These are phyloP conservation scores for Acer negundo DNA, from an alignment of 345 rosid species.

Conservation along the genomic window DNA sequence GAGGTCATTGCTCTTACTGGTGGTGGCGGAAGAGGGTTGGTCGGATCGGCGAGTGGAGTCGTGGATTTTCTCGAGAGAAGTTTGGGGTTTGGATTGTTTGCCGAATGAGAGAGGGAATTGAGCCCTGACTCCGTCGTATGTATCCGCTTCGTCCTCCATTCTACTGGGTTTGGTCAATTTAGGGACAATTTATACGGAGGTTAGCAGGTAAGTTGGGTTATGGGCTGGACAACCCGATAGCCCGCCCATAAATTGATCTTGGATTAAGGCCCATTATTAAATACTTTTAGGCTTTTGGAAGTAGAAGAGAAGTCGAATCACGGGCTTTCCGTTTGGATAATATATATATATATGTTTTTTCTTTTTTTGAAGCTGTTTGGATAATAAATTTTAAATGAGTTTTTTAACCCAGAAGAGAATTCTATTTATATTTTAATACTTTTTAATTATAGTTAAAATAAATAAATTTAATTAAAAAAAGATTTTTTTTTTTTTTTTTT, in stretches of 20 bases:
- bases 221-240: background rate
- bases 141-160: conserved; percentile 55
- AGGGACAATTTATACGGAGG: background rate
- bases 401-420: too few species aligned
- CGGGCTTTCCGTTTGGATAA: too few species aligned
- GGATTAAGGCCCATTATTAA: too few species aligned
- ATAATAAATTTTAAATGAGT: too few species aligned
- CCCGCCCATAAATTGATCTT: background rate
- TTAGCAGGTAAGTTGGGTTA: background rate
- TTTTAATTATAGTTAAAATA: too few species aligned
- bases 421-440: too few species aligned
- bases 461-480: too few species aligned
- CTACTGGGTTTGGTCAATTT: background rate
- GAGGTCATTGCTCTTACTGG: conserved; percentile 23
- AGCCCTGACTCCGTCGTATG: conserved; percentile 49
- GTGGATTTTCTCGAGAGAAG: conserved; percentile 52
- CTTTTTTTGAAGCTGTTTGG: too few species aligned
- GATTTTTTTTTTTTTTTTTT: too few species aligned
- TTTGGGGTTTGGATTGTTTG: conserved; percentile 52
- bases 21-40: background rate
- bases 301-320: too few species aligned
- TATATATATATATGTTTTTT: too few species aligned
- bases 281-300: too few species aligned
- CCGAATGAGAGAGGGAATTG: conserved; percentile 63
- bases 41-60: conserved; percentile 51